These are phyloP conservation scores for Schwanniomyces pseudopolymorphus DNA, from an alignment of 805 yeast species.

Conservation along the genomic window DNA sequence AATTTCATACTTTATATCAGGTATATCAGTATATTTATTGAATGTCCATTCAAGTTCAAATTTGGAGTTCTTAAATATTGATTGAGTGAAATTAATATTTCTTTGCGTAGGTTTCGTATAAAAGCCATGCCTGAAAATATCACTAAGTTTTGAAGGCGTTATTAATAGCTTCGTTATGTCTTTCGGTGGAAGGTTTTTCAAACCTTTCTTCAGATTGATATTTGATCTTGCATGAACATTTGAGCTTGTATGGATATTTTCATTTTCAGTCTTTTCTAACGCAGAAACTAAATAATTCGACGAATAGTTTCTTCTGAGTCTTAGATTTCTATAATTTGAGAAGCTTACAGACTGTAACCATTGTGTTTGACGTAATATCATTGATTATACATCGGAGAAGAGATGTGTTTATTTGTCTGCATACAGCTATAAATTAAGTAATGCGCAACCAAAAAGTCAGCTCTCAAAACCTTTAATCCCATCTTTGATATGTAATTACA, in stretches of 20 bases:
- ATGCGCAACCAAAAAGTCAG: background rate
- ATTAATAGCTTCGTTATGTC: conserved; percentile 11
- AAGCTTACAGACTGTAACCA: background rate
- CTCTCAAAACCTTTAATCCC: background rate
- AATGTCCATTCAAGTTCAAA: conserved; percentile 62
- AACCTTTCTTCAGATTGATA: background rate
- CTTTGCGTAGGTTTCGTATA: conserved; percentile 11
- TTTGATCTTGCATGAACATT: no score
- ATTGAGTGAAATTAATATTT: conserved; percentile 22
- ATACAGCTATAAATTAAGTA: background rate
- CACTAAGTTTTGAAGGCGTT: conserved; percentile 23
- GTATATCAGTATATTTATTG: conserved; percentile 52
- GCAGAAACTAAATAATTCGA: conserved; percentile 9
- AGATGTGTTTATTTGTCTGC: background rate
- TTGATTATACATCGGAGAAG: background rate
- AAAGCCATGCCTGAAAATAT: conserved; percentile 15
- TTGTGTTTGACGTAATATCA: background rate
- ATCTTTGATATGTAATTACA: background rate
- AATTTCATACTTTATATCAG: conserved; percentile 46
- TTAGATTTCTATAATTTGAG: background rate
- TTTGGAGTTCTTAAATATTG: conserved; percentile 44
- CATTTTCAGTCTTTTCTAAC: conserved; percentile 1
- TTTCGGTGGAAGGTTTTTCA: conserved; percentile 2
- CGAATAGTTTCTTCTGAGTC: conserved; percentile 1
- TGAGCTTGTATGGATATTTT: background rate